Base-by-base conservation (phyloP, 1,284 basidiomycete species). In the Ustilago crameri region DNA sequence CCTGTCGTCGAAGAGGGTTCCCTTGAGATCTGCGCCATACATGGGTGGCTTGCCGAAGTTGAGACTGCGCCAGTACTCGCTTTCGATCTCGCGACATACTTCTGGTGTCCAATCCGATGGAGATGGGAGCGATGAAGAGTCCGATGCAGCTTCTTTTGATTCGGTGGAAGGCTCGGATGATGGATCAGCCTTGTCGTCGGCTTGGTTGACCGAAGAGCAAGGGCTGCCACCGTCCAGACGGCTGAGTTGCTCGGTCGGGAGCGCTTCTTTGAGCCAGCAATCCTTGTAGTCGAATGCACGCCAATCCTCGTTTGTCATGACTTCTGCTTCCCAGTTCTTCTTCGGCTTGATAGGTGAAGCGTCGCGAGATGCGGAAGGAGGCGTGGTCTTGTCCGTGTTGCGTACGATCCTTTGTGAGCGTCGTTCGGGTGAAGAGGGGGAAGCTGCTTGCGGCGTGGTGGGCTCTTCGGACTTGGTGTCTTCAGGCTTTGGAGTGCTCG, bases 1-100 rank as follows among this genome's bases (percentile, higher is more conserved):
- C 35, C 89, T 87, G 66, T 92, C 89, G 38, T 91, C 91, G 83
- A 92, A 98, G 3, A 98, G 86, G 0, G 94, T 93, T 4, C 95
- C 87, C 82, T 86, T 91, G 88, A 93, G 91, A 84, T 98, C 95
- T 5, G 96, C 95, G 32, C 95, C 95, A 84, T 99, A 99, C 95
- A 86, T 94, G 91, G 51, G 94, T 88, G 93, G 87, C 74, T 90
- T 91, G 9, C 93, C 93, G 22, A 96, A 85, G 14, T 92, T 91
- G 83, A 92, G 90, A 70, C 91, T 92, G 57, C 93, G 88, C 95
- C 96, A 99, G 84, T 91, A 98, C 64, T 91, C 88, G 45, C 92
- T 87, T 84, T 98, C 95, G 26, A 98, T 88, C 66, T 91, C 90
- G 64, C 89, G 88, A 83, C 95, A 97, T 54, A 92, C 61, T 15